Evolutionary conservation across 176 grass and related monocot genomes (phyloP).

Genomic region (Bothriochloa decipiens): DNA sequence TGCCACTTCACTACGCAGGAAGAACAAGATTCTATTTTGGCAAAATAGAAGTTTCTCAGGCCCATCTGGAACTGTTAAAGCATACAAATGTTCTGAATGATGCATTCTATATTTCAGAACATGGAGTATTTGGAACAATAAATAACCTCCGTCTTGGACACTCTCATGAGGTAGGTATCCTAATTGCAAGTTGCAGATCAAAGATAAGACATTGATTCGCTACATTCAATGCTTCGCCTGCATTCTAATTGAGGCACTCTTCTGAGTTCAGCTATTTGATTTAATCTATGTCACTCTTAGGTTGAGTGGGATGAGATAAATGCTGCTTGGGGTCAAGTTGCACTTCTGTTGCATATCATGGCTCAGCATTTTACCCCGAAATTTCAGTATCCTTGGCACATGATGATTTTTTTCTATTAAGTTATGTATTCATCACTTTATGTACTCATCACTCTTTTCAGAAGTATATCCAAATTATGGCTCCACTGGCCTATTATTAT

Average conservation of each 20-base stretch:
- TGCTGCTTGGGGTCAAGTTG: conserved; percentile 97
- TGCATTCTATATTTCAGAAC: conserved; percentile 89
- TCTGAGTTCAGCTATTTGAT: not conserved
- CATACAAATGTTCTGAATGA: conserved; percentile 87
- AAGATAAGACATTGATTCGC: conserved; percentile 28
- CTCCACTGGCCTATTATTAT: not conserved
- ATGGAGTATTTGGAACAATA: conserved; percentile 93
- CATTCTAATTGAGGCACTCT: not conserved
- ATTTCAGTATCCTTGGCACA: conserved; percentile 59
- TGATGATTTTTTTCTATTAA: not conserved
- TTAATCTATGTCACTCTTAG: conserved; percentile 42
- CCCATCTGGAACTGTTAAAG: conserved; percentile 90
- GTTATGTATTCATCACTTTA: not conserved
- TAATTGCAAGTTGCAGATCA: conserved; percentile 23
- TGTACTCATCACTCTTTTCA: conserved; percentile 16
- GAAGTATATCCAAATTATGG: not conserved
- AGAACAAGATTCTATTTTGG: conserved; percentile 90
- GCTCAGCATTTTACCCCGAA: conserved; percentile 80
- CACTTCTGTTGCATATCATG: conserved; percentile 95
- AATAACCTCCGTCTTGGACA: conserved; percentile 87
- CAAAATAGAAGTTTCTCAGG: conserved; percentile 93
- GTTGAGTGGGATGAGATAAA: conserved; percentile 99
- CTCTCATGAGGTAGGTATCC: conserved; percentile 60
- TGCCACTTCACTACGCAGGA: conserved; percentile 49
- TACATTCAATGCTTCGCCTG: not conserved